phyloP scores from a whole-genome alignment of 2,329 filamentous ascomycete species.

The Microdochium trichocladiopsis region DNA sequence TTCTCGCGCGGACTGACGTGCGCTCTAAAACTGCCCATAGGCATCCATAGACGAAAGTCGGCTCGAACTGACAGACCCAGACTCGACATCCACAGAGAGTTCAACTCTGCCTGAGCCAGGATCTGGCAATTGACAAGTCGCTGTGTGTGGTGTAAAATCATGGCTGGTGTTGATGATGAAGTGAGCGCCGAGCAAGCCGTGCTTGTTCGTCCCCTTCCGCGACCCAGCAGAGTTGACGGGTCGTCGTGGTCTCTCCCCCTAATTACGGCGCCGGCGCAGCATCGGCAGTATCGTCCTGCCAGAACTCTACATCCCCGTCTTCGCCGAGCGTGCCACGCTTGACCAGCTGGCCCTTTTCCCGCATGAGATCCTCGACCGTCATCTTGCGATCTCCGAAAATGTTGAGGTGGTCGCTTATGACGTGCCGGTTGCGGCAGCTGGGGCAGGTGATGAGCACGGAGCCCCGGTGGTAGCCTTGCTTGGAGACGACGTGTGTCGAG shows the following conservation, averaged over 20 bases:
- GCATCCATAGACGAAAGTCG: too few relatives aligned
- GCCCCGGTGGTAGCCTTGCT: constrained; percentile 91
- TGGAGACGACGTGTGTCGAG: constrained; percentile 80
- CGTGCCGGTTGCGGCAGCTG: constrained; percentile 74
- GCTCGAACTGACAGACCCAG: too few relatives aligned
- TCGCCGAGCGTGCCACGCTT: constrained; percentile 65
- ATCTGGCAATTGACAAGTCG: too few relatives aligned
- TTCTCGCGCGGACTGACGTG: constrained; percentile 11
- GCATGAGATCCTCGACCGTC: constrained; percentile 72
- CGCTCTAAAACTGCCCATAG: too few relatives aligned
- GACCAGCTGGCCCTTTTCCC: constrained; percentile 66
- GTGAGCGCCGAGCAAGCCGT: too few relatives aligned
- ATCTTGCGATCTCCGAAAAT: constrained; percentile 67
- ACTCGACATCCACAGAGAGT: too few relatives aligned
- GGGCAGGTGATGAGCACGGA: constrained; percentile 88
- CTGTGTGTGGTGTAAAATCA: too few relatives aligned
- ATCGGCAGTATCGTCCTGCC: constrained; percentile 60
- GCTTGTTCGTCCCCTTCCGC: too few relatives aligned
- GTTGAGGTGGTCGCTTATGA: constrained; percentile 82
- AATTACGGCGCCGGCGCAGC: neutral
- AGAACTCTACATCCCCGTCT: constrained; percentile 88
- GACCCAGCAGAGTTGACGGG: too few relatives aligned
- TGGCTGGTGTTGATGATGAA: too few relatives aligned
- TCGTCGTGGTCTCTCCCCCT: too few relatives aligned
- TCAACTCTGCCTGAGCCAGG: too few relatives aligned